These are phyloP conservation scores for Anthostomella pinea DNA, from an alignment of 2,329 filamentous ascomycete genomes.

Conservation along the genomic window DNA sequence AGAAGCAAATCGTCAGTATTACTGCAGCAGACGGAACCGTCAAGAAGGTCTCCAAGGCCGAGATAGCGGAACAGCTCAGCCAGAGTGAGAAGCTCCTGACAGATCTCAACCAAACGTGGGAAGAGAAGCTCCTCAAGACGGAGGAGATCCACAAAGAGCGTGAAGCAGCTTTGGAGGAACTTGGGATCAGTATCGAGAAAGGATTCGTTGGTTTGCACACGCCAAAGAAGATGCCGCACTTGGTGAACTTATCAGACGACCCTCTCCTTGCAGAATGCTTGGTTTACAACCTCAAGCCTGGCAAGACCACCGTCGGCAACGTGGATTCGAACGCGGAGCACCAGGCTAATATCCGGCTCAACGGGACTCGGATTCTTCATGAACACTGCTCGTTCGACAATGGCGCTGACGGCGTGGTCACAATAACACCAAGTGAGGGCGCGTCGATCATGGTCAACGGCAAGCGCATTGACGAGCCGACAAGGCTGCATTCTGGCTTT, in stretches of 20 bases:
- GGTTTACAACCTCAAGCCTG: conserved; percentile 96
- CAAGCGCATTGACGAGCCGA: conserved; percentile 80
- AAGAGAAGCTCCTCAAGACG: conserved; percentile 91
- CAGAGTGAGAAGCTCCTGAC: conserved; percentile 95
- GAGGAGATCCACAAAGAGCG: conserved; percentile 97
- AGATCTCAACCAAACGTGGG: conserved; percentile 98
- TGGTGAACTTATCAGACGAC: conserved; percentile 96
- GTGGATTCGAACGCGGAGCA: conserved; percentile 75
- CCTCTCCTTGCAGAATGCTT: conserved; percentile 92
- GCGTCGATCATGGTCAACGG: conserved; percentile 98
- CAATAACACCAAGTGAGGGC: conserved; percentile 82
- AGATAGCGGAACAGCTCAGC: conserved; percentile 93
- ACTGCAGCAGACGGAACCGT: conserved; percentile 78
- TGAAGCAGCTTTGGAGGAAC: conserved; percentile 89
- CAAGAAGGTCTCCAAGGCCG: conserved; percentile 96
- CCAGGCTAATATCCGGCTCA: conserved; percentile 85
- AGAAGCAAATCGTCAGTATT: conserved; percentile 95
- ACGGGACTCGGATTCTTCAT: conserved; percentile 87
- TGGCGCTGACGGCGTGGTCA: conserved; percentile 81
- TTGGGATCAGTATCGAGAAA: conserved; percentile 98
- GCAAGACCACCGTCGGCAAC: conserved; percentile 90
- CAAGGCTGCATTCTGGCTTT: conserved; percentile 84
- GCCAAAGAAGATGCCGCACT: conserved; percentile 98
- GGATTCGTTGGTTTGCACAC: conserved; percentile 93
- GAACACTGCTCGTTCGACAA: conserved; percentile 96